phyloP scores from a whole-genome alignment of 2,329 filamentous ascomycete genomes.

The Microcyclosporella mali region DNA sequence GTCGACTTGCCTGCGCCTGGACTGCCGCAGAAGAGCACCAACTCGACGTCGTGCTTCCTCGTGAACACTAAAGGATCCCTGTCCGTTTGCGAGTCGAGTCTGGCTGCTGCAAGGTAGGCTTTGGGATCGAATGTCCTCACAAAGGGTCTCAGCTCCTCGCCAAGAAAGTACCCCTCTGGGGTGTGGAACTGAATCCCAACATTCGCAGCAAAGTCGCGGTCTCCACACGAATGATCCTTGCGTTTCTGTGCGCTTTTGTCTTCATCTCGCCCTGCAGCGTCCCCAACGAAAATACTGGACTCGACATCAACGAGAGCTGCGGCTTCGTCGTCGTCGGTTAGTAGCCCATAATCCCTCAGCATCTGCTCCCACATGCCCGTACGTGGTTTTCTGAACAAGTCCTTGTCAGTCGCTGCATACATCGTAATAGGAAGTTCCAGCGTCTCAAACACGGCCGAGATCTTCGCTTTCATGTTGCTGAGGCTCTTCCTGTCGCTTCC shows the following conservation, averaged over 20 bases:
- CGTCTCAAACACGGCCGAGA: constrained; percentile 59
- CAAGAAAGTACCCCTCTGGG: constrained; percentile 86
- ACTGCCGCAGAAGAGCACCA: constrained; percentile 81
- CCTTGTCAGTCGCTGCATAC: constrained; percentile 79
- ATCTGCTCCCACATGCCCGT: constrained; percentile 80
- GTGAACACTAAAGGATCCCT: constrained; percentile 37
- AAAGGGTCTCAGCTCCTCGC: constrained; percentile 60
- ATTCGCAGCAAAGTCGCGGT: constrained; percentile 77
- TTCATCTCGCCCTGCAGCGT: constrained; percentile 59
- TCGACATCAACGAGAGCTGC: constrained; percentile 61
- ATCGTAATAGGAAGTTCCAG: constrained; percentile 71
- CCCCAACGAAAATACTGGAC: constrained; percentile 78
- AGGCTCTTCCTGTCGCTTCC: constrained; percentile 64
- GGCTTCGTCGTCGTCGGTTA: constrained; percentile 32
- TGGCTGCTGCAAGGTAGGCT: constrained; percentile 41
- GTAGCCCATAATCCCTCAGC: constrained; percentile 45
- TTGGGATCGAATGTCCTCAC: constrained; percentile 64
- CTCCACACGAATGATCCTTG: constrained; percentile 55
- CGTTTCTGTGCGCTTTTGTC: constrained; percentile 35
- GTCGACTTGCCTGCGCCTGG: constrained; percentile 90
- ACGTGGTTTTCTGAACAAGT: constrained; percentile 80
- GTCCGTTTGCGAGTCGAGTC: constrained; percentile 25
- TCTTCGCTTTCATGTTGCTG: constrained; percentile 76
- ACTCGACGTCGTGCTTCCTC: constrained; percentile 61
- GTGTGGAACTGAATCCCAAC: constrained; percentile 73